Conservation (phyloP, 2,329 filamentous ascomycete genomes). For the Colletotrichum sp. region DNA sequence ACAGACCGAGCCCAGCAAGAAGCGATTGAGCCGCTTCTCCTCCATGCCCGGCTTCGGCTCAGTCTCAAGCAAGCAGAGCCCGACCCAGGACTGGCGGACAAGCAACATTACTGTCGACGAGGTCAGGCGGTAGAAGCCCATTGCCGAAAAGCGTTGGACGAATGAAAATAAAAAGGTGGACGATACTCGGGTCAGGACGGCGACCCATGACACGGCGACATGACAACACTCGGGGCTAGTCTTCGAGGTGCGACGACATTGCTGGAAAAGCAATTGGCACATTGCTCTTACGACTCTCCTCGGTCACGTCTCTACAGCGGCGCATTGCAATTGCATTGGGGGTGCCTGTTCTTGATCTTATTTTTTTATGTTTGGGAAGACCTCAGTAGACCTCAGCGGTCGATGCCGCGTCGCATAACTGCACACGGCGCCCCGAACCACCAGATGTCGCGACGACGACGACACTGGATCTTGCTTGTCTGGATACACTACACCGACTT, state of each 20-base stretch:
- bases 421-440: neutral
- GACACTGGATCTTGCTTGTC: constrained; percentile 3
- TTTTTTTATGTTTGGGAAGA: neutral
- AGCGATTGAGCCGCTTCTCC: constrained; percentile 59
- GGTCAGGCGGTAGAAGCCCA: constrained; percentile 9
- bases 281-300: constrained; percentile 15
- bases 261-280: constrained; percentile 4
- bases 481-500: constrained; percentile 10
- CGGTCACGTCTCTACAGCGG: constrained; percentile 4
- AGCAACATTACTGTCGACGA: constrained; percentile 31
- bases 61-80: constrained; percentile 35
- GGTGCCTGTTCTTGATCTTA: neutral
- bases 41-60: constrained; percentile 61
- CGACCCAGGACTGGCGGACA: constrained; percentile 45
- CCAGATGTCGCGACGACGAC: neutral
- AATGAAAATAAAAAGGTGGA: neutral
- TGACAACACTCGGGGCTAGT: constrained; percentile 7
- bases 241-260: constrained; percentile 15
- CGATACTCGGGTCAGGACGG: neutral
- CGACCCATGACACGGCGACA: constrained; percentile 14
- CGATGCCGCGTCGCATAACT: neutral
- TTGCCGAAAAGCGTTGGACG: neutral
- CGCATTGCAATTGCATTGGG: constrained; percentile 13
- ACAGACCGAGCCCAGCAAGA: constrained; percentile 39
- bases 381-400: neutral